These are phyloP conservation scores for Collybia sordida DNA, from an alignment of 768 basidiomycete genomes.

Conservation along the genomic window DNA sequence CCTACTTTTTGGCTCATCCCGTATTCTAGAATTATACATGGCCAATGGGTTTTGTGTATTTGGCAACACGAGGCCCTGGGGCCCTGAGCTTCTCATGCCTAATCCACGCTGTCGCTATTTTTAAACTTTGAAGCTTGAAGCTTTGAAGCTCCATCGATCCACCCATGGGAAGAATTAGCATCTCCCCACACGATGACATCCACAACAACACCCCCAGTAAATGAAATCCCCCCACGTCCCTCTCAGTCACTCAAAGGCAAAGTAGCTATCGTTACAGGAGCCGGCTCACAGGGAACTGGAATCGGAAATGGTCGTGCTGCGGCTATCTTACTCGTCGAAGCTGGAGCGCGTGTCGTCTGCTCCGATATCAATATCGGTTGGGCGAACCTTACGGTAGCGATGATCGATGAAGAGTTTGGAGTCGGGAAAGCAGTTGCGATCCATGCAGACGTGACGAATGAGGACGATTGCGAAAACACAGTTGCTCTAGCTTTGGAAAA, in stretches of 20 bases:
- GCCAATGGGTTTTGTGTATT: too few relatives aligned
- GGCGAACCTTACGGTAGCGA: slow-evolving; percentile 34
- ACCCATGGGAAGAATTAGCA: too few relatives aligned
- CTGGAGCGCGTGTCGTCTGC: slow-evolving; percentile 36
- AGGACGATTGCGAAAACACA: slow-evolving; percentile 31
- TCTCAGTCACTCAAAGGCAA: slow-evolving; percentile 28
- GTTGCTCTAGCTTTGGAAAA: slow-evolving; percentile 31
- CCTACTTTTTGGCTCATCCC: too few relatives aligned
- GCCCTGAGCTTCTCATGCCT: too few relatives aligned
- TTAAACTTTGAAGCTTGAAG: too few relatives aligned
- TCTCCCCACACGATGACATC: not conserved
- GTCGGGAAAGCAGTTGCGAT: slow-evolving; percentile 28
- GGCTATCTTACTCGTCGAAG: slow-evolving; percentile 39
- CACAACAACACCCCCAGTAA: slow-evolving; percentile 7
- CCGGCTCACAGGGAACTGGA: slow-evolving; percentile 36
- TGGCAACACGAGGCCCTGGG: too few relatives aligned
- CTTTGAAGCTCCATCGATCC: too few relatives aligned
- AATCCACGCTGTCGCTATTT: too few relatives aligned
- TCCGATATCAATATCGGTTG: slow-evolving; percentile 34
- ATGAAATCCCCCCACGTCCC: slow-evolving; percentile 33
- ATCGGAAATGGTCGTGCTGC: slow-evolving; percentile 44
- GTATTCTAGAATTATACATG: too few relatives aligned
- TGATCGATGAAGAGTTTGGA: slow-evolving; percentile 39
- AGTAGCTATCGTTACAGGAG: slow-evolving; percentile 44
- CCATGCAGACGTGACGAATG: slow-evolving; percentile 35